A percentile compares a stretch with the other conserved stretches of the same genome.
These are phyloP conservation scores for Lecanosticta acicola DNA, from an alignment of 2,329 filamentous ascomycete genomes.

Conservation along the genomic window DNA sequence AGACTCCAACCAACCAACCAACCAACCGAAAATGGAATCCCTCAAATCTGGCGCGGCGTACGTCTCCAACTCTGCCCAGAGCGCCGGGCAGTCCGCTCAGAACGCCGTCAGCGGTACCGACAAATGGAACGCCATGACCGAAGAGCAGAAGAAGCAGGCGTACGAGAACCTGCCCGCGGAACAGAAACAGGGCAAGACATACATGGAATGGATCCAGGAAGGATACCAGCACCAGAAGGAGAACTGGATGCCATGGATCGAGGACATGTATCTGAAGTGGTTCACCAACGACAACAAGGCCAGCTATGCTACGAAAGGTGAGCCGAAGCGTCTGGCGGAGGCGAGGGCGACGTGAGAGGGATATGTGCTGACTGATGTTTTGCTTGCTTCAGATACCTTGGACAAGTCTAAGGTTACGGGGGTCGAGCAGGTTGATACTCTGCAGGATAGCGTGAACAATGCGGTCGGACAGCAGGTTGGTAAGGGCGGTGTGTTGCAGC, in stretches of 20 bases:
- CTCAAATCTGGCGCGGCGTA: background rate
- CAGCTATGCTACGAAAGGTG: conserved; percentile 64
- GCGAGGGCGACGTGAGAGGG: background rate
- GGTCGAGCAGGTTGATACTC: conserved; percentile 59
- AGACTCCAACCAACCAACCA: too few species aligned
- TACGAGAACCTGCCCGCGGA: conserved; percentile 30
- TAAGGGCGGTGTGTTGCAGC: conserved; percentile 61
- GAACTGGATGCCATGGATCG: conserved; percentile 69
- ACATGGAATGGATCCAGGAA: conserved; percentile 54
- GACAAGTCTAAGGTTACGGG: conserved; percentile 65
- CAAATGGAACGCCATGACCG: conserved; percentile 33
- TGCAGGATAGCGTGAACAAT: conserved; percentile 63
- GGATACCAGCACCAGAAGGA: conserved; percentile 70
- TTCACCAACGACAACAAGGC: conserved; percentile 75
- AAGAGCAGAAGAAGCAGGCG: conserved; percentile 33
- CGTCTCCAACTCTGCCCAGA: background rate
- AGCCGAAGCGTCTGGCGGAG: conserved; percentile 18
- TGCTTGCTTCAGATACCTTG: conserved; percentile 54
- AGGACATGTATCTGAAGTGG: conserved; percentile 65
- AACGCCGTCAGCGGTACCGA: conserved; percentile 19
- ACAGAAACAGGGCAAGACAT: conserved; percentile 29
- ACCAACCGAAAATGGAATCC: background rate
- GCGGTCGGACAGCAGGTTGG: conserved; percentile 60
- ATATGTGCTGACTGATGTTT: conserved; percentile 3
- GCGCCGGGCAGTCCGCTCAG: background rate